A percentile compares a stretch with the other conserved stretches of the same genome.
phyloP scores from a whole-genome alignment of 2,329 filamentous ascomycete genomes.

The Sporothrix globosa region DNA sequence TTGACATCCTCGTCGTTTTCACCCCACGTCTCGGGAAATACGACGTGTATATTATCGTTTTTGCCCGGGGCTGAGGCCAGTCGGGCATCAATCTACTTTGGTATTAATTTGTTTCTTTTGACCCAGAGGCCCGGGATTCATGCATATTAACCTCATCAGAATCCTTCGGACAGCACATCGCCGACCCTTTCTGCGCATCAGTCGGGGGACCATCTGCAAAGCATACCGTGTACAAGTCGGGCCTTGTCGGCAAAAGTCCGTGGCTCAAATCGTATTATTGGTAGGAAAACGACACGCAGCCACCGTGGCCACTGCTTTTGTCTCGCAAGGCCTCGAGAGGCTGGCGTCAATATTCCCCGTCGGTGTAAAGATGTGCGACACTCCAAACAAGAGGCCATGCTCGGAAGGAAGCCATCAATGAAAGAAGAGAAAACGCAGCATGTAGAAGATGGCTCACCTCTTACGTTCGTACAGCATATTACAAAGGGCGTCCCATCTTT shows the following conservation, averaged over 20 bases:
- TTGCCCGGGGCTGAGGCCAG: neutral
- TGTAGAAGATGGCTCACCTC: neutral
- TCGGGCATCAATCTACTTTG: slow-evolving; percentile 14
- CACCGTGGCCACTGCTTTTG: no score
- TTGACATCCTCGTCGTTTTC: neutral
- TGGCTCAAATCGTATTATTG: neutral
- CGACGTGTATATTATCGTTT: neutral
- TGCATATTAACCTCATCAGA: neutral
- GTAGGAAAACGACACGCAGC: neutral
- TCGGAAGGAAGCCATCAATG: neutral
- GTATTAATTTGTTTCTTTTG: slow-evolving; percentile 5
- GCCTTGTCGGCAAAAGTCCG: neutral
- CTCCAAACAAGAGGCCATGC: slow-evolving; percentile 4
- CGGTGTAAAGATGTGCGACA: slow-evolving; percentile 19
- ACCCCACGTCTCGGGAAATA: slow-evolving; percentile 9
- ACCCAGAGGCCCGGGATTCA: slow-evolving; percentile 15
- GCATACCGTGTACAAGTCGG: neutral
- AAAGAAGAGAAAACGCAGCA: no score
- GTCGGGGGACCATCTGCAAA: neutral
- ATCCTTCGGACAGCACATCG: slow-evolving; percentile 16
- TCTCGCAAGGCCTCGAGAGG: neutral
- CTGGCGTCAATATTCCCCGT: slow-evolving; percentile 8
- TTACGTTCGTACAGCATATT: neutral
- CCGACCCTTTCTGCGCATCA: neutral
- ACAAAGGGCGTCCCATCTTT: neutral